phyloP scores from a whole-genome alignment of 75 land plant genomes.

The Pinus albicaulis region DNA sequence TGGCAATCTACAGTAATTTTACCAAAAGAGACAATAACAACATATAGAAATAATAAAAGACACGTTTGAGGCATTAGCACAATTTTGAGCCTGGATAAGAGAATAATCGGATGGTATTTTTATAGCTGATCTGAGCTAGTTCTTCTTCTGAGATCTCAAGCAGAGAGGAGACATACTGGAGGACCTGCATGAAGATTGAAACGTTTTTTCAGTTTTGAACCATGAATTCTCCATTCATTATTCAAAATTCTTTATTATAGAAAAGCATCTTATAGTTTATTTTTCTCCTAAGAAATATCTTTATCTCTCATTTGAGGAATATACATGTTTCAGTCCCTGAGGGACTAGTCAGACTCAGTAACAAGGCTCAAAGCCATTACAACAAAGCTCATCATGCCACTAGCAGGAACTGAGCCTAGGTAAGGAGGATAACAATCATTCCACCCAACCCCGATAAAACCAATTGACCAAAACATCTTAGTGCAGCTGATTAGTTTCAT shows the following conservation, averaged over 20 bases:
- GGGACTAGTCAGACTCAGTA: too few species aligned
- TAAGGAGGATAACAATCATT: too few species aligned
- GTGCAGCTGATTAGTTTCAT: not conserved
- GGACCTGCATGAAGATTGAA: slow-evolving; percentile 33
- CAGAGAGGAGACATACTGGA: slow-evolving; percentile 62
- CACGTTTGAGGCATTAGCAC: not conserved
- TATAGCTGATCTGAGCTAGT: slow-evolving; percentile 58
- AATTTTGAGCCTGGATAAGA: slow-evolving; percentile 75
- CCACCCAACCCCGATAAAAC: too few species aligned
- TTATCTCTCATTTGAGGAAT: too few species aligned
- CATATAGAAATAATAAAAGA: not conserved
- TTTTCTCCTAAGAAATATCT: too few species aligned
- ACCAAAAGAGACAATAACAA: not conserved
- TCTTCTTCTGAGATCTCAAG: slow-evolving; percentile 63
- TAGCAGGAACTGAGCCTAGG: too few species aligned
- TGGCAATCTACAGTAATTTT: not conserved
- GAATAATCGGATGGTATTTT: slow-evolving; percentile 73
- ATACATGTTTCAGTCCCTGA: too few species aligned
- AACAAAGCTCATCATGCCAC: too few species aligned
- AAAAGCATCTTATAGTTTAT: not conserved
- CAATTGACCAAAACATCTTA: not conserved
- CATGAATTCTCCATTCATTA: not conserved
- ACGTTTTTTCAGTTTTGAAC: not conserved
- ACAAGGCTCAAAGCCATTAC: too few species aligned
- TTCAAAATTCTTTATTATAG: not conserved